Evolutionary conservation across 495 filamentous ascomycete species (phyloP).

Genomic region (Oleoguttula mirabilis): DNA sequence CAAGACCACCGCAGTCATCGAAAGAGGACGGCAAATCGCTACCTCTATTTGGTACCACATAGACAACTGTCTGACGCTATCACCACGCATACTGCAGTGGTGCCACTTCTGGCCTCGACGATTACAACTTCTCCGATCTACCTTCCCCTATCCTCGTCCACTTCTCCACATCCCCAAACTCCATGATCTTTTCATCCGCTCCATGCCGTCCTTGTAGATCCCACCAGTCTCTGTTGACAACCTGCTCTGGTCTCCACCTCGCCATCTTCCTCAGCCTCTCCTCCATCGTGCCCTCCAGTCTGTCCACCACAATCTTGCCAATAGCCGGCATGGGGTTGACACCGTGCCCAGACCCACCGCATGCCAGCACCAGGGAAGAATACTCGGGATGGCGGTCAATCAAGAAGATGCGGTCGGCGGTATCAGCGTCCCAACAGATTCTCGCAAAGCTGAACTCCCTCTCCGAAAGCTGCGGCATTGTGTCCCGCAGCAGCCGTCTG

Average conservation of each 20-base stretch:
- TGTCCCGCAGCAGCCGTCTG: slow-evolving; percentile 36
- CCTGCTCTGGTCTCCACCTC: slow-evolving; percentile 42
- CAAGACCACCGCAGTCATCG: no score
- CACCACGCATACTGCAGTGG: no score
- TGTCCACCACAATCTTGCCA: slow-evolving; percentile 37
- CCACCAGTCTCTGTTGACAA: slow-evolving; percentile 37
- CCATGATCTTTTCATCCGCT: slow-evolving; percentile 34
- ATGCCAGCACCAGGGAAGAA: slow-evolving; percentile 34
- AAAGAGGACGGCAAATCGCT: no score
- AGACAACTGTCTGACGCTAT: no score
- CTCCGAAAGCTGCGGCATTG: slow-evolving; percentile 40
- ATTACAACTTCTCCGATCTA: no score
- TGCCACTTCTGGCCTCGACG: no score
- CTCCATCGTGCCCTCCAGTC: slow-evolving; percentile 34
- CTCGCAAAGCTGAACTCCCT: slow-evolving; percentile 38
- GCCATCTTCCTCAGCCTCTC: slow-evolving; percentile 31
- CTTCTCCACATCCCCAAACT: slow-evolving; percentile 35
- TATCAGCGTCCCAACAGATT: slow-evolving; percentile 46
- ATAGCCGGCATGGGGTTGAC: slow-evolving; percentile 42
- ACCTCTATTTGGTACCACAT: no score
- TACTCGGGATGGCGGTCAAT: slow-evolving; percentile 36
- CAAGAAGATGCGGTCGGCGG: slow-evolving; percentile 39
- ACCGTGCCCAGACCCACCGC: slow-evolving; percentile 41
- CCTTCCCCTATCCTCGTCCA: slow-evolving; percentile 20
- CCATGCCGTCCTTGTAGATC: slow-evolving; percentile 39